Evolutionary conservation across 139 green algal genomes (phyloP), one percentile per base, ranked within the genome.

Genomic region (Chlorokybus atmophyticus): DNA sequence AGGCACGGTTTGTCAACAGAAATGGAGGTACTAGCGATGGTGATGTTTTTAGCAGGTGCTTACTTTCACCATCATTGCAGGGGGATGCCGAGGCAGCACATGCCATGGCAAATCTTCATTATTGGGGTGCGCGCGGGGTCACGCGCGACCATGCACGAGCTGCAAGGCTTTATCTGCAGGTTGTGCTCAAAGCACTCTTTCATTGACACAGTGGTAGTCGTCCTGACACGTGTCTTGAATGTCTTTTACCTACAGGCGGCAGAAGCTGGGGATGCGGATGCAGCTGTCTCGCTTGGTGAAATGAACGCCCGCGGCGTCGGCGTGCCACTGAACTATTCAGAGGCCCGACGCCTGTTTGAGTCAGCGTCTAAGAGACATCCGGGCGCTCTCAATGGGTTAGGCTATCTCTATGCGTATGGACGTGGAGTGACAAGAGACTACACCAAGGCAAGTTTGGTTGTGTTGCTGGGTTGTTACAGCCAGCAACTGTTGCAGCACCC

Each of bases 271-370:
- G 29, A 64, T 8, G 4, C 24, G 4, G 28, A 55, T 40, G 30
- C 61, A 19, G 67, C 67, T 29, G 0, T 67, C 14, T 57, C 14
- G 25, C 14, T 70, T 23, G 61, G 61, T 41, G 58, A 70, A 27
- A 70, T 70, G 61, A 28, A 70, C 38, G 40, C 58, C 7, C 24
- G 40, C 8, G 61, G 61, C 5, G 61, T 70, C 21, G 61, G 61
- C 4, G 56, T 70, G 35, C 3, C 51, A 25, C 23, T 7, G 1
- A 56, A 67, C 57, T 2, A 53, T 23, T 3, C 3, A n/a, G 55
- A 50, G 14, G 59, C 59, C 3, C 4, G 54, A 6, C 3, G 23
- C 4, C 67, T 52, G 59, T 67, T 67, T 38, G 8, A 51, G 29
- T 6, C 3, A 4, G 59, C 39, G 25, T 19, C 29, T 4, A 7